phyloP scores from a whole-genome alignment of 2,329 filamentous ascomycete genomes.

The Dryadomyces quercivorus region DNA sequence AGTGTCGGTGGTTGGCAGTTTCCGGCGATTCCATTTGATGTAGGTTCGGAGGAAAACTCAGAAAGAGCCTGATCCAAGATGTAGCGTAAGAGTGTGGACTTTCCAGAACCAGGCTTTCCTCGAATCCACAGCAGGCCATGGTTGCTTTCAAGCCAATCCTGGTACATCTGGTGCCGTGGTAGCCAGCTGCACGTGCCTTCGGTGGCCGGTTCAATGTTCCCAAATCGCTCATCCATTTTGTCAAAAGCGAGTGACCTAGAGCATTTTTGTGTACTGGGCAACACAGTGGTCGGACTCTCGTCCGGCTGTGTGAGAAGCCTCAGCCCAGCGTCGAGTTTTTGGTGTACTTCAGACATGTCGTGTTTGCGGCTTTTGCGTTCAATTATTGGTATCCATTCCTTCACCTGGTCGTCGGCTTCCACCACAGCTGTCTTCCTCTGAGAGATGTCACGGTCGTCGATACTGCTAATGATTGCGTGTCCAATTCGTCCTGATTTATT shows the following conservation, averaged over 20 bases:
- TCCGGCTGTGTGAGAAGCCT: neutral
- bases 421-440: neutral
- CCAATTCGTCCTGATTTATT: neutral
- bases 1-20: neutral
- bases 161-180: conserved; percentile 12
- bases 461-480: neutral
- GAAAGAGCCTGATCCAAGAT: conserved; percentile 12
- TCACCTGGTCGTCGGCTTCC: neutral
- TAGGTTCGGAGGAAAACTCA: neutral
- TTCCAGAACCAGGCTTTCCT: conserved; percentile 21
- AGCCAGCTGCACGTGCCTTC: conserved; percentile 5
- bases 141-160: neutral
- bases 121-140: conserved; percentile 24
- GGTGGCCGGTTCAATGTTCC: neutral
- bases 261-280: neutral
- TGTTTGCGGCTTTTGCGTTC: neutral
- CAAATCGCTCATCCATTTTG: neutral
- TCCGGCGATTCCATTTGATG: neutral
- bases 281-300: neutral
- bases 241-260: neutral
- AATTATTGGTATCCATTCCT: neutral
- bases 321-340: neutral
- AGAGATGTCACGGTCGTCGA: neutral
- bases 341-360: neutral
- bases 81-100: conserved; percentile 21